Evolutionary conservation across 2,329 filamentous ascomycete species (phyloP).

Genomic region (Alternaria consortialis): DNA sequence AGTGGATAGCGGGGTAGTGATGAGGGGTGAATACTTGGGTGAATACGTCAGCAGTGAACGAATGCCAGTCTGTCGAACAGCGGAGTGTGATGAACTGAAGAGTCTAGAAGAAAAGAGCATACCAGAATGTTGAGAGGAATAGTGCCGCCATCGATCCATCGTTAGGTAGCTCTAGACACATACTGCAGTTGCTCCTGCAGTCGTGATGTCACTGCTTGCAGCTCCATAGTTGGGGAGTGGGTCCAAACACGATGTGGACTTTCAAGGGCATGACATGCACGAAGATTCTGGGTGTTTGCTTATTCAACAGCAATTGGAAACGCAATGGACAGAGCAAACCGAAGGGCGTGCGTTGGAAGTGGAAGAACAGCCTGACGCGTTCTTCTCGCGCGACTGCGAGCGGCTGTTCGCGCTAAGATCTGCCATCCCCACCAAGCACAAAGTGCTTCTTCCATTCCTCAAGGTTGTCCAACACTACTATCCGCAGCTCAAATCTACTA

Average conservation of each 20-base stretch:
- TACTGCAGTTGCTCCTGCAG: slow-evolving; percentile 16
- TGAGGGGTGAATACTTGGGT: slow-evolving; percentile 12
- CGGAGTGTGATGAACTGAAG: slow-evolving; percentile 6
- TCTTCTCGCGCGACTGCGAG: not conserved
- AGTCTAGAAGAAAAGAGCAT: slow-evolving; percentile 19
- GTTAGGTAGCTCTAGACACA: slow-evolving; percentile 6
- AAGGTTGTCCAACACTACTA: no score
- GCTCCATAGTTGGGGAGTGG: slow-evolving; percentile 7
- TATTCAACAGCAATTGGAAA: no score
- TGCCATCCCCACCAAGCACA: not conserved
- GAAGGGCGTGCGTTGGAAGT: not conserved
- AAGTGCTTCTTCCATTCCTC: no score
- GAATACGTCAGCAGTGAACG: slow-evolving; percentile 14
- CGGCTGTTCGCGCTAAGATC: slow-evolving; percentile 9
- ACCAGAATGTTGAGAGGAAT: not conserved
- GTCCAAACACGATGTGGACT: slow-evolving; percentile 7
- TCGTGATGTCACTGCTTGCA: slow-evolving; percentile 31
- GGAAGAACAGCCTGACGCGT: not conserved
- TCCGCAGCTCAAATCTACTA: no score
- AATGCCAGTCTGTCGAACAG: not conserved
- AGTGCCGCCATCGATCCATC: not conserved
- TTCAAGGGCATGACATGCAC: not conserved
- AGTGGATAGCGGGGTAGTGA: slow-evolving; percentile 18
- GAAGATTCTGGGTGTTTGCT: not conserved
- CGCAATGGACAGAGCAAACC: not conserved